Evolutionary conservation across 331 rosid genomes (phyloP), one percentile per base, ranked within the genome.

Genomic region (Quercus tomentella): DNA sequence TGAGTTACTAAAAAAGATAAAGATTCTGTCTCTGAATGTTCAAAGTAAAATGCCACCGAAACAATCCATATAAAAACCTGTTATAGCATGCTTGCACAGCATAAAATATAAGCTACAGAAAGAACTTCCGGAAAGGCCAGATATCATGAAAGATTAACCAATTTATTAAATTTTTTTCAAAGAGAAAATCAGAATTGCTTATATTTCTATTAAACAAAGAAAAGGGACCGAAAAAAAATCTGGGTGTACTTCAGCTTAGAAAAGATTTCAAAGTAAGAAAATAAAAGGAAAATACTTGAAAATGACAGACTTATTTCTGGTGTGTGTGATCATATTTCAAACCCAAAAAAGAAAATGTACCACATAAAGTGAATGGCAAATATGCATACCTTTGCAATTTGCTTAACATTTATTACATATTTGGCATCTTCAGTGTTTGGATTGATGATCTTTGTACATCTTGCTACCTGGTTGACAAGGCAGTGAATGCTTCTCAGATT

Each of bases 371-470:
- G 33, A 65, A 7, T 21, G 45, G 54, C 2, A 0, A 45, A 35
- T 61, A 18, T 51, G 1, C 37, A 21, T 69, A 95, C 98, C 98
- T 95, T 95, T 4, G 99, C 99, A 69, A 95, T 95, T 86, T 95
- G 99, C 84, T 95, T 95, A 69, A 95, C 99, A 75, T 95, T 95
- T 71, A 95, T 95, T 72, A 95, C 97, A 18, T 95, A 95, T 86
- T 95, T 95, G 14, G 99, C 97, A 86, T 95, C 99, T 73, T 95
- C 99, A 23, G 99, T 87, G 81, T 95, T 95, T 18, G 99, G 98
- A 78, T 90, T 95, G 87, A 95, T 95, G 54, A 93, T 95, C 91
- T 95, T 95, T 3, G 99, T 95, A 84, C 99, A 95, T 78, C 99
- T 89, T 33, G 99, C 99, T 56, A 95, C 99, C 99, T 95, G 80